These are phyloP conservation scores for Lasiodiplodia hormozganensis DNA, from an alignment of 2,329 filamentous ascomycete genomes.

Conservation along the genomic window DNA sequence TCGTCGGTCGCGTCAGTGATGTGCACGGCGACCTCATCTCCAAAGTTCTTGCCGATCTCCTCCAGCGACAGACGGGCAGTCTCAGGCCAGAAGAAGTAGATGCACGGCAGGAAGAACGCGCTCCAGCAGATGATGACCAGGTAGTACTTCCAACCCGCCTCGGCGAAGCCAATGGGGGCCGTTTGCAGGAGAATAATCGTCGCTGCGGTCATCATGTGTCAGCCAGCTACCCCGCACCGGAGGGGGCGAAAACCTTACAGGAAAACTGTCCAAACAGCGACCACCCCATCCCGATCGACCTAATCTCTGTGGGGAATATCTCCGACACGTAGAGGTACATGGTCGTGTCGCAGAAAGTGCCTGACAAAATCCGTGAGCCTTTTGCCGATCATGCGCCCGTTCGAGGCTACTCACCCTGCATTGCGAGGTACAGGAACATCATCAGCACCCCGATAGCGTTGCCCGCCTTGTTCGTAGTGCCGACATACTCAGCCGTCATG, in stretches of 20 bases:
- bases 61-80: conserved; percentile 51
- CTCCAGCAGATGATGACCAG: conserved; percentile 47
- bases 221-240: conserved; percentile 3
- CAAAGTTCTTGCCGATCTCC: conserved; percentile 56
- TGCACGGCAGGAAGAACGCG: conserved; percentile 48
- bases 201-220: conserved; percentile 24
- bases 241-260: conserved; percentile 1
- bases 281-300: conserved; percentile 60
- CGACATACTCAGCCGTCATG: conserved; percentile 48
- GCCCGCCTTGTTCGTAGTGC: conserved; percentile 50
- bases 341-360: conserved; percentile 50
- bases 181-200: conserved; percentile 55
- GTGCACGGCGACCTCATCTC: conserved; percentile 50
- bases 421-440: conserved; percentile 56
- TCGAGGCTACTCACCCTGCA: conserved; percentile 43
- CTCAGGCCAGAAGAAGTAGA: conserved; percentile 51
- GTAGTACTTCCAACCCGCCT: conserved; percentile 60
- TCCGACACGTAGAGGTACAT: conserved; percentile 51
- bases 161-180: conserved; percentile 37
- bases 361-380: conserved; percentile 29
- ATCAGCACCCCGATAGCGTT: conserved; percentile 51
- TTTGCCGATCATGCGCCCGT: conserved; percentile 39
- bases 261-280: conserved; percentile 53
- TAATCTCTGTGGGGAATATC: conserved; percentile 56
- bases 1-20: conserved; percentile 29